phyloP scores from a whole-genome alignment of 108 stramenopile genomes.

The Stephanodiscus triporus region DNA sequence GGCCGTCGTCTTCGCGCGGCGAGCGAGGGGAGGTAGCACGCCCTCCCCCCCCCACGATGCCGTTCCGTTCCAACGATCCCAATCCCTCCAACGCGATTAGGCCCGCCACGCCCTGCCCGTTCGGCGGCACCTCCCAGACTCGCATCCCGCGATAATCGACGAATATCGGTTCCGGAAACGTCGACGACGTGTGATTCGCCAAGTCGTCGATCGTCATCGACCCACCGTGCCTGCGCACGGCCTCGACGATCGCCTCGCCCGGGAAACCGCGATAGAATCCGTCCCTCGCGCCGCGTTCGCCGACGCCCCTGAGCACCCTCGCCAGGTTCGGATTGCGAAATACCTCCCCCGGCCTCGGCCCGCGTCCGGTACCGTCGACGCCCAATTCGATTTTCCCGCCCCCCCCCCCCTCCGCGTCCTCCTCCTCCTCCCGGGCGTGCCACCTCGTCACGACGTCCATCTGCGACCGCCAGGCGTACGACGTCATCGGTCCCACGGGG shows the following conservation, averaged over 20 bases:
- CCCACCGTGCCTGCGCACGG: constrained; percentile 81
- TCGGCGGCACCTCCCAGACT: constrained; percentile 94
- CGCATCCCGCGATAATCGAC: constrained; percentile 72
- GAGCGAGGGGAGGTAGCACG: background rate
- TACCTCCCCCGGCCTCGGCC: constrained; percentile 77
- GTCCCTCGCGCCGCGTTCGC: constrained; percentile 70
- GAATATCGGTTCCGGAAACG: constrained; percentile 79
- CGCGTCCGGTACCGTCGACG: constrained; percentile 53
- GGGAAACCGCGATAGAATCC: constrained; percentile 90
- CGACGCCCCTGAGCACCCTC: constrained; percentile 79
- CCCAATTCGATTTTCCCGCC: constrained; percentile 58
- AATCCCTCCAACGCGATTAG: constrained; percentile 91
- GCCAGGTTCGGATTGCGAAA: constrained; percentile 91
- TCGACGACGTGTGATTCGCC: constrained; percentile 65
- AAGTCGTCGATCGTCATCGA: constrained; percentile 87
- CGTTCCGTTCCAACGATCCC: constrained; percentile 50
- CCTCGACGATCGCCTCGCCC: constrained; percentile 86
- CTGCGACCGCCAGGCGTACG: constrained; percentile 79
- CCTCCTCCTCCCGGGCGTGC: constrained; percentile 56
- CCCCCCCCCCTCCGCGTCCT: constrained; percentile 9
- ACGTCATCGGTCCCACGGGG: constrained; percentile 87
- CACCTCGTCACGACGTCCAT: constrained; percentile 65
- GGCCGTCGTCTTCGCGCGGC: background rate
- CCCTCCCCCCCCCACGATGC: background rate
- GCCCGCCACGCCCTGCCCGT: constrained; percentile 93